phyloP scores from a whole-genome alignment of 2,329 filamentous ascomycete species.

The Diplodia mutila region DNA sequence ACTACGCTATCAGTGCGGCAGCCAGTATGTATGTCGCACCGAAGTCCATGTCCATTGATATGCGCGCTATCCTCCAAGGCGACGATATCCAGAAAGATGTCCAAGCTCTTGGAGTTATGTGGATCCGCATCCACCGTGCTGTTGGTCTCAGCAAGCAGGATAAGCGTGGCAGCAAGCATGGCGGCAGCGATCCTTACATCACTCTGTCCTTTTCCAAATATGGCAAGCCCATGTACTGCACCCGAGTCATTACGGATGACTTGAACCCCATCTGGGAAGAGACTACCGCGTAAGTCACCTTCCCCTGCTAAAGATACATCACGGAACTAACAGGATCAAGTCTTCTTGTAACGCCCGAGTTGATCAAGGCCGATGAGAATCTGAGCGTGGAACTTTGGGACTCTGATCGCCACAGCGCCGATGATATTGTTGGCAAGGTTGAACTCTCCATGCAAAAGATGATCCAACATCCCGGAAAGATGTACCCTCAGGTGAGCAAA shows the following conservation, averaged over 20 bases:
- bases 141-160: constrained; percentile 91
- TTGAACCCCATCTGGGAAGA: constrained; percentile 94
- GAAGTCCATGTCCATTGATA: constrained; percentile 89
- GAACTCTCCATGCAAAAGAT: constrained; percentile 93
- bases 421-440: constrained; percentile 93
- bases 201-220: constrained; percentile 96
- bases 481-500: constrained; percentile 87
- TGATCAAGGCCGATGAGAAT: constrained; percentile 92
- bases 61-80: constrained; percentile 87
- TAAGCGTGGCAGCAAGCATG: constrained; percentile 75
- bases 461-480: constrained; percentile 89
- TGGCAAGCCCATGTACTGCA: constrained; percentile 96
- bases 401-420: constrained; percentile 86
- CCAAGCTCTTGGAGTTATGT: constrained; percentile 83
- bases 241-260: constrained; percentile 91
- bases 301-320: background rate
- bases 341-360: constrained; percentile 81
- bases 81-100: constrained; percentile 92
- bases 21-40: constrained; percentile 91
- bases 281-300: constrained; percentile 61
- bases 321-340: background rate
- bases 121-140: constrained; percentile 88
- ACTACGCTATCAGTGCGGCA: constrained; percentile 87
- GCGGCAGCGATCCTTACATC: constrained; percentile 94
- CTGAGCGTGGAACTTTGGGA: constrained; percentile 96